Conservation (phyloP, 345 rosid genomes). For the Chamaenerion angustifolium region DNA sequence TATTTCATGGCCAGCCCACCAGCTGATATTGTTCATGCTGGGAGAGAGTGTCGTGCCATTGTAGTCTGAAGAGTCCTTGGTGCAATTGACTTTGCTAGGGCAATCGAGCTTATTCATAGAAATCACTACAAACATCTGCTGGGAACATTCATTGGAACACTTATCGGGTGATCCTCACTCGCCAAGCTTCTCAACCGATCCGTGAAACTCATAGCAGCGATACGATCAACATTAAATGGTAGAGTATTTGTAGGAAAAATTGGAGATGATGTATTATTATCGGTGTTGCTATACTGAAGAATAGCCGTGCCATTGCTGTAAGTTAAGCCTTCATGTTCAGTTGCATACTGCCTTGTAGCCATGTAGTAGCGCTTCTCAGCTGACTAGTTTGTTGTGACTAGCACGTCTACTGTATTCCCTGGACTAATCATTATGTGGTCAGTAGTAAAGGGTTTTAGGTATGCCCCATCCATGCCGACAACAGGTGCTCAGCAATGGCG, state of each 20-base stretch:
- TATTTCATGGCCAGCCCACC: conserved; percentile 1
- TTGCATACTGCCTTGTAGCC: conserved; percentile 10
- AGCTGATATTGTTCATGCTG: conserved; percentile 4
- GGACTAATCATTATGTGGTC: conserved; percentile 15
- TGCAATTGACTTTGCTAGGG: not conserved
- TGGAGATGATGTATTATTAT: conserved; percentile 4
- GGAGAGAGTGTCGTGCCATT: not conserved
- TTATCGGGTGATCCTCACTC: conserved; percentile 2
- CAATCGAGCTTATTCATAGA: conserved; percentile 1
- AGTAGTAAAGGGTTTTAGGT: conserved; percentile 13
- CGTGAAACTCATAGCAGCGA: conserved; percentile 5
- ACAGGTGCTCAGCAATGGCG: conserved; percentile 19
- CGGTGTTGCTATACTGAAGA: conserved; percentile 8
- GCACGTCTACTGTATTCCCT: conserved; percentile 24
- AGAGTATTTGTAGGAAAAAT: conserved; percentile 6
- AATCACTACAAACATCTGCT: conserved; percentile 11
- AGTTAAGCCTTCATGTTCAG: not conserved
- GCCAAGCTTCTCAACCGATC: conserved; percentile 11
- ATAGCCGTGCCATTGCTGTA: conserved; percentile 12
- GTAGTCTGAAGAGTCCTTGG: not conserved
- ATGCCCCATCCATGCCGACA: conserved; percentile 20
- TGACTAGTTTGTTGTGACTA: conserved; percentile 15
- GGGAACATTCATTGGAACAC: conserved; percentile 13
- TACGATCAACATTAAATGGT: conserved; percentile 4
- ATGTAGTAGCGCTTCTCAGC: conserved; percentile 20